phyloP scores from a whole-genome alignment of 1,139 yeast genomes.

The Taphrina populina region DNA sequence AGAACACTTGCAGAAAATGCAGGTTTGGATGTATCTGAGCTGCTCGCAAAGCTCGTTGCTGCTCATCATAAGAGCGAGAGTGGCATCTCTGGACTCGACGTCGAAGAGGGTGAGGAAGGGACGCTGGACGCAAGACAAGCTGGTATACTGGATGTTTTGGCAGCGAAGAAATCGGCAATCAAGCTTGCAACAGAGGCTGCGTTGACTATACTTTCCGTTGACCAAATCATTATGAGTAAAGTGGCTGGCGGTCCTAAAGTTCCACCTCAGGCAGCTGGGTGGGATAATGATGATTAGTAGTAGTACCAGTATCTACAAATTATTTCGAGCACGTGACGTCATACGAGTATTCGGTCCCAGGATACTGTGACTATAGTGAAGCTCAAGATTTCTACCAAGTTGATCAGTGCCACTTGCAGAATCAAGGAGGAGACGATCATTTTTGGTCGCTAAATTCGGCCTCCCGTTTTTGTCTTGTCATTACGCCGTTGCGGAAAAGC shows the following conservation, averaged over 20 bases:
- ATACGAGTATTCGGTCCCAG: no score
- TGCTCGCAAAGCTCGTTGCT: slow-evolving; percentile 80
- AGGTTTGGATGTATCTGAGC: slow-evolving; percentile 86
- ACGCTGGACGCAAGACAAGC: slow-evolving; percentile 67
- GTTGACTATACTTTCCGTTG: slow-evolving; percentile 81
- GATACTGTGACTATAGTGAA: no score
- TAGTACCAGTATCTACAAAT: no score
- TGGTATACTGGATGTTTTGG: slow-evolving; percentile 74
- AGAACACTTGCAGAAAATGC: slow-evolving; percentile 91
- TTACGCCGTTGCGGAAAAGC: no score
- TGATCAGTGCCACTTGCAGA: no score
- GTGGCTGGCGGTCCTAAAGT: slow-evolving; percentile 39
- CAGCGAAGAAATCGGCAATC: slow-evolving; percentile 82
- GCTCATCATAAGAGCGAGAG: slow-evolving; percentile 59
- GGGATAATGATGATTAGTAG: slow-evolving; percentile 40
- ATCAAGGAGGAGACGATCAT: no score
- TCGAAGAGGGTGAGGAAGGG: slow-evolving; percentile 58
- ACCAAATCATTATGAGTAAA: slow-evolving; percentile 90
- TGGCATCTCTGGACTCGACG: slow-evolving; percentile 65
- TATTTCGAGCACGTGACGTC: no score
- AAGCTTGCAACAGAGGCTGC: slow-evolving; percentile 96
- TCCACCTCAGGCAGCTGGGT: slow-evolving; percentile 36
- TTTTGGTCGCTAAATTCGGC: no score
- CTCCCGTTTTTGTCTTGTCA: no score
- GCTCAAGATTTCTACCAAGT: no score